Percentiles rank a stretch among this genome's conserved stretches.
Conservation (phyloP, 2,329 filamentous ascomycete genomes). For the Hymenoscyphus fraxineus region DNA sequence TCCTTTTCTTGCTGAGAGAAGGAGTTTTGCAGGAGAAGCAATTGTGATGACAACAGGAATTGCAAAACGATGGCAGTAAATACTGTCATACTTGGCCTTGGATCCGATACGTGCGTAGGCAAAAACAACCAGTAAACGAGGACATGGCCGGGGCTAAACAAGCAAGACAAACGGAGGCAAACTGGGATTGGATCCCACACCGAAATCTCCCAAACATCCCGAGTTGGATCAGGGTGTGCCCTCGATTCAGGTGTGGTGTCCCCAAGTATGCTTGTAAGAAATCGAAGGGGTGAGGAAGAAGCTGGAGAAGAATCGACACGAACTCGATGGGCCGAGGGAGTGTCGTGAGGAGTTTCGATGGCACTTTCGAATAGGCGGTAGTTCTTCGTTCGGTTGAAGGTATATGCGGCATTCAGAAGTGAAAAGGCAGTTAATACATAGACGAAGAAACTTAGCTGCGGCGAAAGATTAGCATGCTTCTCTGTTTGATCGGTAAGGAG, state of each 20-base stretch:
- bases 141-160: conserved; percentile 93
- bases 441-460: conserved; percentile 65
- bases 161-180: conserved; percentile 75
- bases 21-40: conserved; percentile 66
- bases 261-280: conserved; percentile 65
- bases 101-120: conserved; percentile 70
- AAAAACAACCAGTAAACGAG: conserved; percentile 85
- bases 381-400: conserved; percentile 74
- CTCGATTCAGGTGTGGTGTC: conserved; percentile 72
- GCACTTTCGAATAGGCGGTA: conserved; percentile 89
- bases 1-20: conserved; percentile 88
- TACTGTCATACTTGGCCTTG: conserved; percentile 79
- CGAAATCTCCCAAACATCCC: conserved; percentile 91
- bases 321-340: conserved; percentile 83
- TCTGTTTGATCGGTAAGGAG: conserved; percentile 1
- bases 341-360: conserved; percentile 71
- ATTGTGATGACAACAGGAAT: conserved; percentile 69
- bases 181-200: conserved; percentile 92
- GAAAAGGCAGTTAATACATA: conserved; percentile 65
- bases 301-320: conserved; percentile 80
- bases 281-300: conserved; percentile 72
- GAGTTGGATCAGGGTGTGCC: conserved; percentile 74
- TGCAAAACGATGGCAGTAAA: conserved; percentile 78
- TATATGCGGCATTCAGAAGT: conserved; percentile 73
- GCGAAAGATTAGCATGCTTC: conserved; percentile 18